Base-by-base conservation (phyloP, 129 eudicot species). In the Scalesia atractyloides region DNA sequence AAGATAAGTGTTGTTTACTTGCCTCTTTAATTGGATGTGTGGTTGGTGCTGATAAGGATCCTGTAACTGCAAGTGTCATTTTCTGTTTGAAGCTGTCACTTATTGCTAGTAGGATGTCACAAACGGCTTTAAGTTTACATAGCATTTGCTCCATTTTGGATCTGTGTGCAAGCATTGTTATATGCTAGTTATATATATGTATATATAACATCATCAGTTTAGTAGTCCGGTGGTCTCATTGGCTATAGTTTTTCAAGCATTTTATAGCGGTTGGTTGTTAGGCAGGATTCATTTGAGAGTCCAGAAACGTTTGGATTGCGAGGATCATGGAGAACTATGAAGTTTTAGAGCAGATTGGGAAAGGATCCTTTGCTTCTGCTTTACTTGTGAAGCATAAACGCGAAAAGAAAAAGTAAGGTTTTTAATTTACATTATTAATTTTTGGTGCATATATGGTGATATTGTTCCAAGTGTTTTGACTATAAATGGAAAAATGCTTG, bases 281-380 rank as follows among this genome's bases (percentile, higher is more conserved):
- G 43, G 44, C 17, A 26, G 73, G 30, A 24, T 24, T 24, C 30
- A 24, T 24, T 24, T 1, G 56, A 50, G 39, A 49, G 69, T 56
- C 24, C 8, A 47, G 14, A 67, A 60, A 48, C 33, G 22, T 22
- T 65, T 57, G 72, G 66, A 72, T 75, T 66, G 54, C 71, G 54
- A n/a, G n/a, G 26, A 54, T 59, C 46, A 94, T 94, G 99, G 99
- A 94, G 78, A 84, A 94, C 58, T 94, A 94, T 59, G 99, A 94
- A 71, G 18, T 94, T 65, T 77, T 94, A 52, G 99, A 86, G 86
- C 99, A 94, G 84, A 86, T 94, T 70, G 99, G 99, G 22, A 94
- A 87, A 81, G 99, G 99, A 5, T 91, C 99, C 19, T 94, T 94
- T 77, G 99, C 97, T 78, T 90, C 99, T 53, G 97, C 99, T 17